phyloP scores from a whole-genome alignment of 768 basidiomycete species.

The Lactarius indigo region DNA sequence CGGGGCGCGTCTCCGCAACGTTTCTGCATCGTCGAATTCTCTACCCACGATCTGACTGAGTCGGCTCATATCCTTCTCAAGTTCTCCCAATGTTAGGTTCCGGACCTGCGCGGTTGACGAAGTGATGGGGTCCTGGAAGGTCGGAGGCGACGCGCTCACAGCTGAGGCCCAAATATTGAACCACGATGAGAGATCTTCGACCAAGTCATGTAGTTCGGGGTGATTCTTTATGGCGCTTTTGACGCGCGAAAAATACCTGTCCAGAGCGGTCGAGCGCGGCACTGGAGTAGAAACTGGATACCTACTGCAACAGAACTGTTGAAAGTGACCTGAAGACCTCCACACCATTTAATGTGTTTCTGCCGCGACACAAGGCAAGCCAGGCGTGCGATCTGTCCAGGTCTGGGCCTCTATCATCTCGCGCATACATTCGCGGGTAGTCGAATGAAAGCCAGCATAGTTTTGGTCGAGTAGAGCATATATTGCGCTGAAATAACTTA shows the following conservation, averaged over 20 bases:
- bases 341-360: conserved; percentile 27
- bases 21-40: conserved; percentile 40
- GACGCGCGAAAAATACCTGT: conserved; percentile 55
- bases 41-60: conserved; percentile 47
- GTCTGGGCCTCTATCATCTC: conserved; percentile 26
- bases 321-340: conserved; percentile 33
- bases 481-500: conserved; percentile 18
- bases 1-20: conserved; percentile 8
- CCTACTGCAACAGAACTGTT: conserved; percentile 27
- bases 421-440: conserved; percentile 27
- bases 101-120: conserved; percentile 32
- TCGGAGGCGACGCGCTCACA: conserved; percentile 36
- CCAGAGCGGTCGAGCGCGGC: not conserved
- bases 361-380: conserved; percentile 12
- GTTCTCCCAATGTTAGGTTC: conserved; percentile 36
- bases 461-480: conserved; percentile 32
- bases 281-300: not conserved
- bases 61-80: conserved; percentile 34
- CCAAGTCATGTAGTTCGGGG: conserved; percentile 41
- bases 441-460: conserved; percentile 27
- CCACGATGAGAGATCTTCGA: conserved; percentile 44
- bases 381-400: conserved; percentile 29
- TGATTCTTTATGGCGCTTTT: conserved; percentile 49
- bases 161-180: conserved; percentile 45
- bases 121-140: conserved; percentile 46